Evolutionary conservation across 1,284 basidiomycete genomes (phyloP), one percentile per base, ranked within the genome.

Genomic region (Apiotrichum porosum): DNA sequence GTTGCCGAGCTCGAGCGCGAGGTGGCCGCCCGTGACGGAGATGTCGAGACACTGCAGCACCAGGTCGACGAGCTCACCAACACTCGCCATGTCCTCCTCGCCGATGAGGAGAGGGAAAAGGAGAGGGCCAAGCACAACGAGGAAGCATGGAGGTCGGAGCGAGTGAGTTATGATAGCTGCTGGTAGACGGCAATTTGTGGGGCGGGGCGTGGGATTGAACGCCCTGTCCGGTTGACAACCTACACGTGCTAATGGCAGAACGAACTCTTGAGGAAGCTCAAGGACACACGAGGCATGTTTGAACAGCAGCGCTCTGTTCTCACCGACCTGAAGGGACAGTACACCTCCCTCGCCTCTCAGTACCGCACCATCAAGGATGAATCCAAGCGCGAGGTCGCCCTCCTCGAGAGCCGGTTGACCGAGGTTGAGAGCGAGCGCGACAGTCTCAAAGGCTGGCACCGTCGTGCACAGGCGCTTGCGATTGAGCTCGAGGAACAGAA

Each of bases 401-500:
- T 67, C 14, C 49, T 66, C 4, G 44, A 50, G 19, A 48, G 44
- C 2, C 50, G 64, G 5, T 22, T 69, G n/a, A 36, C 47, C 18
- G 65, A 66, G 23, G 37, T 66, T 2, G 63, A 69, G 37, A 50
- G 49, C 2, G 62, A 68, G 37, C 35, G 60, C 1, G 59, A 66
- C 9, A 46, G 46, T 9, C 33, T 70, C 23, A 57, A 54, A 36
- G 45, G 44, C 4, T 66, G 66, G 60, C 57, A 71, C 37, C 49
- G 61, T 22, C 56, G 61, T 12, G 69, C 70, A 1, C 59, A 62
- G 23, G 55, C 60, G 13, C 47, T 73, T 9, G 48, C 61, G 1
- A 69, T 71, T 24, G 62, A 69, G 42, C 49, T 73, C 9, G 72
- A 73, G 49, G 65, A 66, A 49, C 51, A 58, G 42, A 62, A 54